Conservation (phyloP, 73 alveolate genomes). For the Paraurostyla sp. region DNA sequence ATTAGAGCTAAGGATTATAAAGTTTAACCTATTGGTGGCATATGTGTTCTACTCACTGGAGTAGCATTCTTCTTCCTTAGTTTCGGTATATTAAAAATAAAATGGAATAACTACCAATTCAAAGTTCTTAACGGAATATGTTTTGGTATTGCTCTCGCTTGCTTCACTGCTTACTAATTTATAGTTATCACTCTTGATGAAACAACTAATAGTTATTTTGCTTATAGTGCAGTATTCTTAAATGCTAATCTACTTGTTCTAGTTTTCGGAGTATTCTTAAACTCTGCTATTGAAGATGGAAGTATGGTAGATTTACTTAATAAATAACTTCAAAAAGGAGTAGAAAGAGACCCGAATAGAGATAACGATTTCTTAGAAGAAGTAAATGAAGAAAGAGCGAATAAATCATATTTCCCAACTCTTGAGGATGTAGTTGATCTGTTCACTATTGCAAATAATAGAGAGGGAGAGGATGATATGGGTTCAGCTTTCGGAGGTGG, state of each 20-base stretch:
- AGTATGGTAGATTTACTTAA: slow-evolving; percentile 59
- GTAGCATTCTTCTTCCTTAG: slow-evolving; percentile 60
- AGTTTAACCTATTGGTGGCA: slow-evolving; percentile 50
- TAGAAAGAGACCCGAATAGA: slow-evolving; percentile 28
- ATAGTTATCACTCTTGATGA: slow-evolving; percentile 60
- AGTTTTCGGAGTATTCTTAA: slow-evolving; percentile 57
- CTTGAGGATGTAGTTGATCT: slow-evolving; percentile 64
- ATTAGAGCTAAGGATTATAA: slow-evolving; percentile 30
- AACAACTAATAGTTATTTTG: slow-evolving; percentile 65
- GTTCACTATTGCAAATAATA: slow-evolving; percentile 67
- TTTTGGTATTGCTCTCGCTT: slow-evolving; percentile 19
- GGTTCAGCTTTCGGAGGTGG: slow-evolving; percentile 76
- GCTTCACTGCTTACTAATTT: slow-evolving; percentile 56
- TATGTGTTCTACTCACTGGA: slow-evolving; percentile 67
- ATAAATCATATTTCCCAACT: slow-evolving; percentile 59
- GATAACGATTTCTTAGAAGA: slow-evolving; percentile 63
- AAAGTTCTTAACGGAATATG: slow-evolving; percentile 1
- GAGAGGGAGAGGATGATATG: slow-evolving; percentile 11
- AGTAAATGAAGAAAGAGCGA: slow-evolving; percentile 55
- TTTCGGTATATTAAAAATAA: slow-evolving; percentile 66
- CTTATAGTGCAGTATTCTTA: slow-evolving; percentile 70
- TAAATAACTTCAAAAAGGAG: slow-evolving; percentile 48
- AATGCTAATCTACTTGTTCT: slow-evolving; percentile 68
- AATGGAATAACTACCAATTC: slow-evolving; percentile 73
- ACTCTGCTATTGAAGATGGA: slow-evolving; percentile 55